Evolutionary conservation across 768 basidiomycete species (phyloP).

Genomic region (Pleurotus tuber-regium): DNA sequence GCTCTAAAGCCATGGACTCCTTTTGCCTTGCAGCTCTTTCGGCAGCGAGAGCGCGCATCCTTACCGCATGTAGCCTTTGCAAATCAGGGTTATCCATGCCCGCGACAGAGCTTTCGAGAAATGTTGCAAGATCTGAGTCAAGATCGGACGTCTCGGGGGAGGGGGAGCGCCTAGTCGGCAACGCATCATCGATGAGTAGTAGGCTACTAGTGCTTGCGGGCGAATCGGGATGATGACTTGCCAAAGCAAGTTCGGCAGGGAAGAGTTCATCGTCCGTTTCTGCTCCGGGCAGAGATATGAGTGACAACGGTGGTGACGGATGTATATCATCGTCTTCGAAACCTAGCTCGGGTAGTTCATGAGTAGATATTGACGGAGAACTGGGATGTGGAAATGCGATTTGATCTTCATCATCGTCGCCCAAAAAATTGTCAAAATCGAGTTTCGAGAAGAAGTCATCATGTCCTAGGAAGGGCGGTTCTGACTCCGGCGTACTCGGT

Average conservation of each 20-base stretch:
- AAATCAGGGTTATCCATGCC: conserved; percentile 35
- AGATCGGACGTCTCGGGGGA: conserved; percentile 41
- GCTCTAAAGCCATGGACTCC: conserved; percentile 28
- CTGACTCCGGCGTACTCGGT: conserved; percentile 3
- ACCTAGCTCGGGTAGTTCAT: conserved; percentile 25
- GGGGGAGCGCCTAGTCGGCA: conserved; percentile 36
- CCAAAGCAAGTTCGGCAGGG: conserved; percentile 21
- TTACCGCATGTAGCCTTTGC: conserved; percentile 36
- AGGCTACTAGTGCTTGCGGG: conserved; percentile 9
- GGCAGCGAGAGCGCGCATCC: conserved; percentile 31
- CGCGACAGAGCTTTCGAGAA: conserved; percentile 25
- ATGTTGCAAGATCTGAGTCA: conserved; percentile 18
- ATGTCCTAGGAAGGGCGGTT: not conserved
- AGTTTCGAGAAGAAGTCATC: not conserved
- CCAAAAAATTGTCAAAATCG: conserved; percentile 1
- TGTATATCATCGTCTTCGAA: conserved; percentile 20
- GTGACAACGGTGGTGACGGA: conserved; percentile 18
- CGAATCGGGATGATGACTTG: conserved; percentile 3
- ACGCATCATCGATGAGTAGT: conserved; percentile 43
- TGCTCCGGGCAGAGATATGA: conserved; percentile 40
- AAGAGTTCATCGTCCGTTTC: conserved; percentile 41
- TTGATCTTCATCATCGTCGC: not conserved
- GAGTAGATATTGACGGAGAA: conserved; percentile 27
- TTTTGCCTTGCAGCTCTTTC: conserved; percentile 27
- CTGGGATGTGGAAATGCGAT: conserved; percentile 6